Evolutionary conservation across 2,329 filamentous ascomycete genomes (phyloP).

Genomic region (Penicillium sp.): DNA sequence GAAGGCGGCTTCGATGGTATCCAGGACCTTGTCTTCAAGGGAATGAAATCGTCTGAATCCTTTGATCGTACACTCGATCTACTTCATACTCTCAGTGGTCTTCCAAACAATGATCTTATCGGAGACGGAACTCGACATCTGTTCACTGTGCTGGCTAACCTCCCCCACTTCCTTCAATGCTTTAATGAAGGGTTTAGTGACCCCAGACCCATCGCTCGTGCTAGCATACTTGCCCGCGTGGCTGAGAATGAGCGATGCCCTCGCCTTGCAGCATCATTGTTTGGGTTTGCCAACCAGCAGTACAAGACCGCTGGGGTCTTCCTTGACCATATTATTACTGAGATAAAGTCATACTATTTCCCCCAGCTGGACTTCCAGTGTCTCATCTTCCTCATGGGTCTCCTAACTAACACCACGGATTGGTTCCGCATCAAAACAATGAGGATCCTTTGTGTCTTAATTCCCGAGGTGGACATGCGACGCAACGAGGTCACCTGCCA

Average conservation of each 20-base stretch:
- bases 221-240: constrained; percentile 66
- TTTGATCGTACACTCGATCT: constrained; percentile 73
- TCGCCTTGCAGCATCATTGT: constrained; percentile 66
- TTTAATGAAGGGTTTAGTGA: constrained; percentile 65
- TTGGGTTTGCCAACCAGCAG: constrained; percentile 65
- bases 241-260: constrained; percentile 69
- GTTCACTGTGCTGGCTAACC: constrained; percentile 84
- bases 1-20: constrained; percentile 84
- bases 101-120: constrained; percentile 76
- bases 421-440: constrained; percentile 95
- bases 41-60: constrained; percentile 79
- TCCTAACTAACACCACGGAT: constrained; percentile 80
- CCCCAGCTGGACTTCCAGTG: constrained; percentile 79
- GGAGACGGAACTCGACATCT: constrained; percentile 80
- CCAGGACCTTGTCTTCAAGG: constrained; percentile 84
- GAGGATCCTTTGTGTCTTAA: constrained; percentile 78
- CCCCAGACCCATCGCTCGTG: constrained; percentile 58
- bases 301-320: constrained; percentile 73
- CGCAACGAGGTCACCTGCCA: constrained; percentile 85
- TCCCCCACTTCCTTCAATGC: constrained; percentile 77
- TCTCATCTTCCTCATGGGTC: constrained; percentile 84
- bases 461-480: constrained; percentile 89
- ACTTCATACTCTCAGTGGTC: constrained; percentile 71
- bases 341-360: constrained; percentile 74
- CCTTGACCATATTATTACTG: constrained; percentile 67